phyloP scores from a whole-genome alignment of 1,139 yeast species.

The Suhomyces bokatorum region DNA sequence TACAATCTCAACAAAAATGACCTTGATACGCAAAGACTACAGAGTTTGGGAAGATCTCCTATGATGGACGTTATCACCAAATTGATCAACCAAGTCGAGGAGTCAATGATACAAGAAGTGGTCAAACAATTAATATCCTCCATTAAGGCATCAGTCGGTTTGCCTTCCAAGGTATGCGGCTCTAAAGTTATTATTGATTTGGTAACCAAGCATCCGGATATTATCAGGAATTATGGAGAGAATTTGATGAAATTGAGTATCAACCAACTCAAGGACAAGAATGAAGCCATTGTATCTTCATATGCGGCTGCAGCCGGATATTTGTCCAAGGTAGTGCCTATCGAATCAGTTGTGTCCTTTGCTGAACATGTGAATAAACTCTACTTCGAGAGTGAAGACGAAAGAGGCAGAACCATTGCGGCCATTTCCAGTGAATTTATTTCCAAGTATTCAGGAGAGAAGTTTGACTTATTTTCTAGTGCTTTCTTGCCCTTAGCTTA shows the following conservation, averaged over 20 bases:
- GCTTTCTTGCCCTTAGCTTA: slow-evolving; percentile 77
- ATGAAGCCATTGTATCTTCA: slow-evolving; percentile 70
- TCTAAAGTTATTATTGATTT: slow-evolving; percentile 72
- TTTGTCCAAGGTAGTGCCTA: slow-evolving; percentile 61
- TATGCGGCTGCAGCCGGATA: slow-evolving; percentile 85
- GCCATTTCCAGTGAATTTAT: slow-evolving; percentile 68
- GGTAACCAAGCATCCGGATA: slow-evolving; percentile 55
- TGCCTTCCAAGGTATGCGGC: slow-evolving; percentile 89
- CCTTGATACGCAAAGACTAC: slow-evolving; percentile 76
- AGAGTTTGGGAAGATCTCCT: slow-evolving; percentile 77
- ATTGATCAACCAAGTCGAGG: slow-evolving; percentile 60
- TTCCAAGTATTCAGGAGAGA: slow-evolving; percentile 69
- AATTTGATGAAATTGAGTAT: slow-evolving; percentile 57
- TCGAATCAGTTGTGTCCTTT: slow-evolving; percentile 56
- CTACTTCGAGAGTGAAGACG: slow-evolving; percentile 63
- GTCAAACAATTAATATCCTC: slow-evolving; percentile 49
- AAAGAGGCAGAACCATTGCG: slow-evolving; percentile 51
- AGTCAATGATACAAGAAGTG: slow-evolving; percentile 50
- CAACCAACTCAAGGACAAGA: slow-evolving; percentile 66
- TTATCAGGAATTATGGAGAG: slow-evolving; percentile 63
- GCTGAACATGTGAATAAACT: slow-evolving; percentile 50
- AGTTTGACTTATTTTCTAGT: slow-evolving; percentile 61
- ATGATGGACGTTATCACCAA: slow-evolving; percentile 85
- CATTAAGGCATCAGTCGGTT: slow-evolving; percentile 73
- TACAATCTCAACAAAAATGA: slow-evolving; percentile 71